Base-by-base conservation (phyloP, 1,139 yeast species). In the Protomyces arabidopsidicola region DNA sequence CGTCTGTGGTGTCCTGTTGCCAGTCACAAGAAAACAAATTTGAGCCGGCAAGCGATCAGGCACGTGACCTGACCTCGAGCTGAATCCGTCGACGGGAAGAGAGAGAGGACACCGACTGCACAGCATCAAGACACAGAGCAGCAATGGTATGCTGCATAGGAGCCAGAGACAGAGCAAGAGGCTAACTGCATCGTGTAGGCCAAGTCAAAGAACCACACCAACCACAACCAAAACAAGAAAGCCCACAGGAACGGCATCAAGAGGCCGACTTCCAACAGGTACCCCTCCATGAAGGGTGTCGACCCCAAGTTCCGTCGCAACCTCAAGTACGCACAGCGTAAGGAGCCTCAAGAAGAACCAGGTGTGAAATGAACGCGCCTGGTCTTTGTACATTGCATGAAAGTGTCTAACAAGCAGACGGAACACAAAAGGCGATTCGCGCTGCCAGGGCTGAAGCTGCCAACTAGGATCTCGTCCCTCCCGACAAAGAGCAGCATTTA, bases 161-260 rank as follows among this genome's bases (percentile, higher is more conserved):
- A n/a, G 48, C 20, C 5, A 42, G 9, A n/a, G 12, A 34, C 14
- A 1, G 48, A 14, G 12, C 20, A 20, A 42, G 16, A 20, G 42
- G 16, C 34, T 39, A 54, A 54, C 31, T 12, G 35, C 51, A 38
- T 24, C 68, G 75, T 79, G 80, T 90, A 91, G 98, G 79, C 98
- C 82, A 91, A 91, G 85, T 90, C 98, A 75, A 93, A 93, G 97
- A 93, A 93, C 84, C 98, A 93, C 82, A 93, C 98, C 54, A 60
- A 91, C 84, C 98, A 93, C 84, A 93, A 93, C 95, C 98, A 93
- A 82, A 89, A 88, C 90, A 88, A 82, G 81, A 93, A 93, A 95
- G 98, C 98, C 78, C 98, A 93, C 91, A 55, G 64, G 69, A 93
- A 93, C 89, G 98, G 98, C 84, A 93, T 93, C 84, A 93, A 91